Evolutionary conservation across 1,139 yeast species (phyloP).

Genomic region (Geotrichum restrictum): DNA sequence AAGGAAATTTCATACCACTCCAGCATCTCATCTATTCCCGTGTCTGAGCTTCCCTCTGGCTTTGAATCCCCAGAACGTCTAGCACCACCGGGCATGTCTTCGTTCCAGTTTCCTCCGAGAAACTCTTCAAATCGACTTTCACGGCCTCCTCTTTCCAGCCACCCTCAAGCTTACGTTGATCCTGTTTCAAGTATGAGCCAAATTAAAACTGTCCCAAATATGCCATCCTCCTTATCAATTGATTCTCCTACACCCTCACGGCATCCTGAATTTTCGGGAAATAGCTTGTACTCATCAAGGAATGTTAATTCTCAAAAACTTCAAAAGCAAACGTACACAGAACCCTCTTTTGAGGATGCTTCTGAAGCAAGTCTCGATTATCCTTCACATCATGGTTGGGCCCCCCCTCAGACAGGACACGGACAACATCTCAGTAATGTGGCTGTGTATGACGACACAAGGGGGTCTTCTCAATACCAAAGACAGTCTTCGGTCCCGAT

Average conservation of each 20-base stretch:
- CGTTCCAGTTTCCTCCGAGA: constrained; percentile 4
- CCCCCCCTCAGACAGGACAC: neutral
- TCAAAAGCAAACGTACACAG: neutral
- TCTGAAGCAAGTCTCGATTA: neutral
- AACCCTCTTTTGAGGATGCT: neutral
- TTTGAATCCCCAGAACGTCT: neutral
- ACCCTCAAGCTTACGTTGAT: neutral
- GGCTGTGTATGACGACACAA: constrained; percentile 9
- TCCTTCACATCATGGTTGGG: too few relatives aligned
- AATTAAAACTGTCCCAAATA: constrained; percentile 13
- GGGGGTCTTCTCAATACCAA: neutral
- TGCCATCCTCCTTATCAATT: constrained; percentile 11
- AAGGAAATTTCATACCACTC: constrained; percentile 11
- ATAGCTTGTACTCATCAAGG: constrained; percentile 1
- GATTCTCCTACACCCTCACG: constrained; percentile 13
- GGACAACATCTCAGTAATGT: neutral
- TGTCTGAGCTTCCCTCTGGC: constrained; percentile 2
- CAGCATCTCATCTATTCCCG: constrained; percentile 7
- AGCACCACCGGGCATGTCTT: neutral
- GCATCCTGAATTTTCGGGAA: constrained; percentile 8
- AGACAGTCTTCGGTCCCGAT: neutral
- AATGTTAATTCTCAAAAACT: neutral
- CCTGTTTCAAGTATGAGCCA: constrained; percentile 16
- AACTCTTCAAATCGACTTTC: neutral
- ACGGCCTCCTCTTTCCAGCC: neutral